Conservation (phyloP, 441 rosid genomes). For the Raphanus hybrid region DNA sequence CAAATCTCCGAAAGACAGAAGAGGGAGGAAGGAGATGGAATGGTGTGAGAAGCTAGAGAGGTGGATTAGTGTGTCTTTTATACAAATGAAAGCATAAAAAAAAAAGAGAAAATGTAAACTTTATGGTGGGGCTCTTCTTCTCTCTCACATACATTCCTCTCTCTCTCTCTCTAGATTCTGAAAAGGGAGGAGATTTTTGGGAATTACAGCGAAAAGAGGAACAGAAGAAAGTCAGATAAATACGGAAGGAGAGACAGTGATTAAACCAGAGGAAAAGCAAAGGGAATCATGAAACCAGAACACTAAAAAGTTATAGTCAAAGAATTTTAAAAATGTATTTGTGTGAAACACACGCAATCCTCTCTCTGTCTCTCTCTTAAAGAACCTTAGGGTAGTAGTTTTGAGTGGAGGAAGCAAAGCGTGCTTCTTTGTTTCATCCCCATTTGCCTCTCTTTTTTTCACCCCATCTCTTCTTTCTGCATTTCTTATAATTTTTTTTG, state of each 20-base stretch:
- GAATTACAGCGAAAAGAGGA: constrained; percentile 24
- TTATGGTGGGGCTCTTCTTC: constrained; percentile 37
- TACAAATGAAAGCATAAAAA: constrained; percentile 27
- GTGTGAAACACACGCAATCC: constrained; percentile 61
- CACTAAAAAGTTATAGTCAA: not conserved
- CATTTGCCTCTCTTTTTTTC: not conserved
- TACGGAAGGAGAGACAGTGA: constrained; percentile 22
- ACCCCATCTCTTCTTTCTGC: not conserved
- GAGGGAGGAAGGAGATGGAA: constrained; percentile 21
- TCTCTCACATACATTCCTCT: constrained; percentile 37
- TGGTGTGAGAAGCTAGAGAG: constrained; percentile 32
- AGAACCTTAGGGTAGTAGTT: constrained; percentile 54
- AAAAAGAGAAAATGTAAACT: not conserved
- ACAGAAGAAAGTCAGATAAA: constrained; percentile 8
- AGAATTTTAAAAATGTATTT: constrained; percentile 16
- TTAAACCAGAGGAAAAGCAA: not conserved
- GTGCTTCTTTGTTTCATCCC: constrained; percentile 41
- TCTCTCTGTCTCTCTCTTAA: constrained; percentile 29
- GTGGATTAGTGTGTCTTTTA: constrained; percentile 33
- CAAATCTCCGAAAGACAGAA: constrained; percentile 10
- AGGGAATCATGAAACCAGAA: not conserved
- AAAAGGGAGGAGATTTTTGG: constrained; percentile 15
- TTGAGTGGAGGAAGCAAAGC: constrained; percentile 64
- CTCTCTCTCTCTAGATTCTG: constrained; percentile 33
- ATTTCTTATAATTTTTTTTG: not conserved